Percentiles rank a stretch among this genome's conserved stretches.
phyloP scores from a whole-genome alignment of 2,329 filamentous ascomycete species.

The Ophiobolus disseminans region DNA sequence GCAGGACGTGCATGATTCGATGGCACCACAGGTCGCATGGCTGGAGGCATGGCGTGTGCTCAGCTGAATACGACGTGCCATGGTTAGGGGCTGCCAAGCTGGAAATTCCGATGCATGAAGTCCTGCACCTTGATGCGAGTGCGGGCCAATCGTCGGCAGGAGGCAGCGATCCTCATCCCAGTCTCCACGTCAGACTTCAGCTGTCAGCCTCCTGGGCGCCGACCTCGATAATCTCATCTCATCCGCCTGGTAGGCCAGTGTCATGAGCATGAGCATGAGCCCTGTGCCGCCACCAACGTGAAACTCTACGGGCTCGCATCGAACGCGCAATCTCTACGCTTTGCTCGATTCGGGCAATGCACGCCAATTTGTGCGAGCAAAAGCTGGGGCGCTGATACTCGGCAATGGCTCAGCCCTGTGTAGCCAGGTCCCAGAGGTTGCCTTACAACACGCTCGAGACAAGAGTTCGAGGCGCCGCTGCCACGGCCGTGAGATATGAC shows the following conservation, averaged over 20 bases:
- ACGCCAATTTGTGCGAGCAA: not conserved
- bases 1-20: constrained; percentile 13
- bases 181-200: constrained; percentile 3
- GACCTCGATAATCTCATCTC: constrained; percentile 1
- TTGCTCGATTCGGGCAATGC: constrained; percentile 9
- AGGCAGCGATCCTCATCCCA: constrained; percentile 4
- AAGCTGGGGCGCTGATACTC: constrained; percentile 6
- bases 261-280: too few species aligned
- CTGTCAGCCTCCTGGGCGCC: constrained; percentile 15
- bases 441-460: not conserved
- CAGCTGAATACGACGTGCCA: constrained; percentile 21
- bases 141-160: too few species aligned
- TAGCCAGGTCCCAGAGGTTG: constrained; percentile 2
- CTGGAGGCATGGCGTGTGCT: constrained; percentile 1
- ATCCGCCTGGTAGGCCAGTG: not conserved
- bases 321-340: constrained; percentile 13
- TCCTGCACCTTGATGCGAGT: not conserved
- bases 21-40: constrained; percentile 5
- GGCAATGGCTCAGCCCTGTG: constrained; percentile 13
- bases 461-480: not conserved
- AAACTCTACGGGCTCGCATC: constrained; percentile 7
- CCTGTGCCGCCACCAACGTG: not conserved
- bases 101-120: constrained; percentile 11
- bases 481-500: too few species aligned
- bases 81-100: constrained; percentile 10